Conservation (phyloP, 345 rosid species). For the Rhodamnia argentea region DNA sequence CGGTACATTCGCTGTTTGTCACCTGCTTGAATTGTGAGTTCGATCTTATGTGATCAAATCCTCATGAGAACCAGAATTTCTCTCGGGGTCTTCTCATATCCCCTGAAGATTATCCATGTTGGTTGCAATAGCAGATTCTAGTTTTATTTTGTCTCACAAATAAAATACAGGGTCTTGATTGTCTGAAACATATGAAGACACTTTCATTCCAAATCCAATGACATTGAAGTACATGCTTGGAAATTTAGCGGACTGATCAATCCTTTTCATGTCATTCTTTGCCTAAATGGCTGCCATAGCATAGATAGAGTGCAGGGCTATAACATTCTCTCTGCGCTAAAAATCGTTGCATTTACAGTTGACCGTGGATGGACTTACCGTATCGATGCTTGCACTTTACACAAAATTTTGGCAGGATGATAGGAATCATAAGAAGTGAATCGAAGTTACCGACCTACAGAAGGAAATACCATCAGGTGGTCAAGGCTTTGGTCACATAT, state of each 20-base stretch:
- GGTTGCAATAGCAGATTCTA: background rate
- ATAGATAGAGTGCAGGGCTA: background rate
- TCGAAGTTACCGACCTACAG: slow-evolving; percentile 70
- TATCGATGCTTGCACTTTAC: background rate
- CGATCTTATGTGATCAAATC: background rate
- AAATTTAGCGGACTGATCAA: background rate
- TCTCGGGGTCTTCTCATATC: background rate
- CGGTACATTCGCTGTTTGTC: background rate
- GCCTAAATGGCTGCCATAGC: background rate
- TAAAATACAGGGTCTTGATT: background rate
- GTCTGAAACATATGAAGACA: background rate
- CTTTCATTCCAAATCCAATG: background rate
- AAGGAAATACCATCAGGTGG: slow-evolving; percentile 53
- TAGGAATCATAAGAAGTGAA: slow-evolving; percentile 49
- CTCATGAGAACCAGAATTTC: background rate
- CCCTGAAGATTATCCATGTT: background rate
- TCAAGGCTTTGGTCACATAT: slow-evolving; percentile 44
- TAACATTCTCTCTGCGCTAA: background rate
- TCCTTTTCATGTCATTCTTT: background rate
- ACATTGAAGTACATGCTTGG: background rate
- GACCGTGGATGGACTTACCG: background rate
- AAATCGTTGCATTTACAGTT: background rate
- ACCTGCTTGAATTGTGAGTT: background rate
- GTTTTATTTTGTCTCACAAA: background rate
- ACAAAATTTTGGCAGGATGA: slow-evolving; percentile 33